phyloP scores from a whole-genome alignment of 2,329 filamentous ascomycete genomes.

The Colletotrichum sp. region DNA sequence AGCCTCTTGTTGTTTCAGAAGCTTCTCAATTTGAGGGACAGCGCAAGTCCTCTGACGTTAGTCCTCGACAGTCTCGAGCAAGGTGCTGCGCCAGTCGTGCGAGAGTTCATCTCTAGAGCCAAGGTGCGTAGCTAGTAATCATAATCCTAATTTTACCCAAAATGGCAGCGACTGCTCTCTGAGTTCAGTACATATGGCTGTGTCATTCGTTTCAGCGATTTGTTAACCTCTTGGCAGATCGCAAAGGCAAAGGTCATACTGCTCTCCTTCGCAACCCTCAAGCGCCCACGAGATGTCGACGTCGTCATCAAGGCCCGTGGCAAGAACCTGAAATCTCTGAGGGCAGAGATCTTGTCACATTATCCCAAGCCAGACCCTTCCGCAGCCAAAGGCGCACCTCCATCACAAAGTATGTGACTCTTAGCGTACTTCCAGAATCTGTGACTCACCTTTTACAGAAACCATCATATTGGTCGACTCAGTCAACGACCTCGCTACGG shows the following conservation, averaged over 20 bases:
- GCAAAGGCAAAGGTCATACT: conserved; percentile 75
- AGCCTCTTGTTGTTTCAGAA: conserved; percentile 85
- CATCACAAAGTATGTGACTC: conserved; percentile 47
- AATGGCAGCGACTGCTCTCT: neutral
- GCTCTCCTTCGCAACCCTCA: conserved; percentile 78
- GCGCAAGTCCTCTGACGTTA: conserved; percentile 84
- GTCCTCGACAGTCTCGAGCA: conserved; percentile 87
- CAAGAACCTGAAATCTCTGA: conserved; percentile 61
- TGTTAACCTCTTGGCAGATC: conserved; percentile 41
- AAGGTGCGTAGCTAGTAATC: conserved; percentile 55
- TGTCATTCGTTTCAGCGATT: neutral
- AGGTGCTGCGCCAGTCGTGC: conserved; percentile 70
- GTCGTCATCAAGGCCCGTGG: conserved; percentile 68
- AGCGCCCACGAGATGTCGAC: conserved; percentile 68
- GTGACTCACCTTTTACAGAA: conserved; percentile 48
- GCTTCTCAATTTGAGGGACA: conserved; percentile 78
- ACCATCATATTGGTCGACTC: conserved; percentile 81
- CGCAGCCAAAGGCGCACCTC: conserved; percentile 34
- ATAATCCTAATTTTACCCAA: neutral
- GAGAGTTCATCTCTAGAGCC: conserved; percentile 77
- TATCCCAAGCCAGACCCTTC: conserved; percentile 44
- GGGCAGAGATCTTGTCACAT: conserved; percentile 63
- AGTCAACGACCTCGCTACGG: conserved; percentile 69
- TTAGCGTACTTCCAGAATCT: neutral
- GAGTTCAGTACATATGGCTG: neutral